Evolutionary conservation across 148 eudicot species (phyloP), one percentile per base, ranked within the genome.

Genomic region (Vaccinium myrtillus): DNA sequence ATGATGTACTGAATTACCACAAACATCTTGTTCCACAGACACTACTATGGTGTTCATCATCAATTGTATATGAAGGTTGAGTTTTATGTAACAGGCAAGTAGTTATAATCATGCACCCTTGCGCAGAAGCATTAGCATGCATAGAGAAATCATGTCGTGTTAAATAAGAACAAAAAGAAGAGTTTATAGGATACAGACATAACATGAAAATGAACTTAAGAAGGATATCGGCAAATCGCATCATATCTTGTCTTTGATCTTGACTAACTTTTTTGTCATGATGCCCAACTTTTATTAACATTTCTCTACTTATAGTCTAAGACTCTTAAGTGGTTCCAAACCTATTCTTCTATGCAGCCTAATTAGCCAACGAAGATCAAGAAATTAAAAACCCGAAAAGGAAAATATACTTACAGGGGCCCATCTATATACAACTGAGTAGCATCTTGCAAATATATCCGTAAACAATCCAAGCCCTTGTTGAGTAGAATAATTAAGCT

Each of bases 361-460:
- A 54, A 78, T 43, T 10, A 43, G n/a, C 56, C 84, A 51, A 71
- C 23, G 36, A 61, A 30, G n/a, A 80, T 19, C 15, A 54, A 32
- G 53, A n/a, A 78, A 76, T 65, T 8, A 1, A 56, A 61, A 77
- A 43, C 32, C 16, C 1, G 21, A 16, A 39, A 71, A 48, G 49
- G 36, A 87, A 18, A 59, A 65, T 50, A 15, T 82, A 87, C 99
- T 93, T 88, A 96, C 99, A 78, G 91, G 95, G 56, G 99, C 95
- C 96, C 97, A 96, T 84, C 99, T 87, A 77, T 90, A 96, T 59
- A 91, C 92, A 86, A 96, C 88, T 16, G 97, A 87, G 46, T 74
- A 90, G 1, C 97, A 93, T 84, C 90, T 89, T 18, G 91, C 85
- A 69, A 96, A 96, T 77, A 93, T 84, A 27, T 92, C 91, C 0